phyloP scores from a whole-genome alignment of 2,329 filamentous ascomycete genomes.

The Eutypa lata region DNA sequence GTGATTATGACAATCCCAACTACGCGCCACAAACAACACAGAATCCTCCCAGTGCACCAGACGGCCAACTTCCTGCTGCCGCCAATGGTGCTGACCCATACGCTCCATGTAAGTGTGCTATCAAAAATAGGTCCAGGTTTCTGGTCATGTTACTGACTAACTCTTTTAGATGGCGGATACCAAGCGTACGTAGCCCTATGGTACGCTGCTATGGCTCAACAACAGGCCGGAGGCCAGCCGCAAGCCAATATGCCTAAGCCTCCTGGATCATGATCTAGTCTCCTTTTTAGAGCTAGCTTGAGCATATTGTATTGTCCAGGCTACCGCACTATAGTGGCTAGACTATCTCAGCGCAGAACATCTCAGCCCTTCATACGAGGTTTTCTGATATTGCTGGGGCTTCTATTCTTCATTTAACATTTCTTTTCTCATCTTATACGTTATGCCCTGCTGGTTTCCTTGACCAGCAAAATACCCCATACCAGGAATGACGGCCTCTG shows the following conservation, averaged over 20 bases:
- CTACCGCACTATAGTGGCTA: neutral
- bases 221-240: conserved; percentile 36
- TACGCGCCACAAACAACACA: conserved; percentile 47
- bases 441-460: neutral
- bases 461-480: neutral
- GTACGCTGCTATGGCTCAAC: conserved; percentile 67
- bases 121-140: neutral
- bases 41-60: conserved; percentile 38
- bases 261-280: conserved; percentile 32
- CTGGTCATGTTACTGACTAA: conserved; percentile 16
- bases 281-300: neutral
- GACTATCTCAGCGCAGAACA: neutral
- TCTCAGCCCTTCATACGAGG: neutral
- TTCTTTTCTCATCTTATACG: neutral
- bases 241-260: conserved; percentile 35
- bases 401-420: neutral
- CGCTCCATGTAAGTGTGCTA: conserved; percentile 61
- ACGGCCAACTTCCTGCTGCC: conserved; percentile 35
- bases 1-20: conserved; percentile 53
- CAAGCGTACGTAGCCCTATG: conserved; percentile 76
- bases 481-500: neutral
- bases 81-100: conserved; percentile 64
- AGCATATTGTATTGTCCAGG: neutral
- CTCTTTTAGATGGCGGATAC: conserved; percentile 67
- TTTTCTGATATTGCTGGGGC: neutral